Evolutionary conservation across 768 basidiomycete species (phyloP), one percentile per base, ranked within the genome.

Genomic region (Pisolithus sp.): DNA sequence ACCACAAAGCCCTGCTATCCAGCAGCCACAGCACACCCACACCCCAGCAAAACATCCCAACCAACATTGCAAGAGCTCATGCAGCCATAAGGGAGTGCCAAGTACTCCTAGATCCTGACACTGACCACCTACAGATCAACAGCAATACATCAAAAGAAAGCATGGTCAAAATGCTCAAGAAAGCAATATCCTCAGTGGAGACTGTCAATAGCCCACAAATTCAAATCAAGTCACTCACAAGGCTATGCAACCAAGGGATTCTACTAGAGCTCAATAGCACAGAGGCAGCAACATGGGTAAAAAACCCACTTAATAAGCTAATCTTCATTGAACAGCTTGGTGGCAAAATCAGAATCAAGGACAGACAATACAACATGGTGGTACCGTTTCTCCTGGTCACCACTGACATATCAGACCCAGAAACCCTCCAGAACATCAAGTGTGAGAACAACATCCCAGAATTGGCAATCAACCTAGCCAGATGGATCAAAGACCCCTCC

Each of bases 401-500:
- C 0, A 59, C 62, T 43, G 47, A 56, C 41, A 55, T 59, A 0
- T 39, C 18, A 15, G 12, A 40, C 7, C 38, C 47, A 2, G 24
- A 28, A 0, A 46, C 21, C 0, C 34, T 58, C 7, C n/a, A 40
- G 1, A n/a, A 8, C 8, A 36, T 62, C 0, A 65, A 68, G 31
- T 12, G 41, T 0, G 53, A 53, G n/a, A 65, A 56, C 24, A 40
- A 40, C 20, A 36, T 65, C 0, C 24, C 23, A 8, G 1, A 24
- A 0, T 51, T 53, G 0, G 26, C 39, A 4, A 55, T 70, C 2
- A 26, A 36, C 0, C 18, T 20, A 4, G 61, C 60, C 2, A 47
- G 55, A 7, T 73, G 55, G 58, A 62, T 71, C 21, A 70, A 70
- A 41, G 56, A 63, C 0, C n/a, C 50, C 0, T 52, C 58, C 13